A percentile compares a stretch with the other conserved stretches of the same genome.
Evolutionary conservation across 768 basidiomycete species (phyloP).

Genomic region (Mycena vulgaris): DNA sequence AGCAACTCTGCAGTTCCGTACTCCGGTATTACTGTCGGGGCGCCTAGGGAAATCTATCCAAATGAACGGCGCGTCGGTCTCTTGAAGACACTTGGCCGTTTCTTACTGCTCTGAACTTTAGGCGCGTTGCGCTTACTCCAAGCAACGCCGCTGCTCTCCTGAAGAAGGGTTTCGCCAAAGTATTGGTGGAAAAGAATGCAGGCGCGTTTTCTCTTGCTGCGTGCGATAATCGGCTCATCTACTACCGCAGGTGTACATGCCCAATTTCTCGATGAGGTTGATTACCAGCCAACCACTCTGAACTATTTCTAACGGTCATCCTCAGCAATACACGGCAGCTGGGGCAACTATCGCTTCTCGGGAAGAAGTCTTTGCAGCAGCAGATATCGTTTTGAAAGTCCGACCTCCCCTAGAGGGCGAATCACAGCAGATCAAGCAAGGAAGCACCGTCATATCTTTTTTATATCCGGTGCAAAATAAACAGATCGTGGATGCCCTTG

Average conservation of each 20-base stretch:
- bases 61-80: conserved; percentile 78
- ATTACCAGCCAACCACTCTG: background rate
- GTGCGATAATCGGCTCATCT: background rate
- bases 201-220: conserved; percentile 4
- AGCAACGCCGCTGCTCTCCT: conserved; percentile 80
- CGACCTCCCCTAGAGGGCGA: conserved; percentile 82
- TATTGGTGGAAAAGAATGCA: conserved; percentile 74
- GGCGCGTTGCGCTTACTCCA: conserved; percentile 83
- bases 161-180: conserved; percentile 86
- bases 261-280: conserved; percentile 80
- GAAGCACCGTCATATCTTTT: conserved; percentile 87
- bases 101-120: background rate
- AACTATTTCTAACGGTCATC: background rate
- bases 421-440: conserved; percentile 73
- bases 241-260: conserved; percentile 74
- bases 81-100: background rate
- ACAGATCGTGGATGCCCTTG: conserved; percentile 70
- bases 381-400: conserved; percentile 91
- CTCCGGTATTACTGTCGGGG: conserved; percentile 80
- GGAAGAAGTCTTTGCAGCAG: conserved; percentile 75
- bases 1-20: conserved; percentile 65
- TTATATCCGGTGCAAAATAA: conserved; percentile 90
- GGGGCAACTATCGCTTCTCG: conserved; percentile 85
- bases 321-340: conserved; percentile 75
- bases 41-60: conserved; percentile 83